Conservation (phyloP, 768 basidiomycete species). For the Pleurotus tuoliensis region DNA sequence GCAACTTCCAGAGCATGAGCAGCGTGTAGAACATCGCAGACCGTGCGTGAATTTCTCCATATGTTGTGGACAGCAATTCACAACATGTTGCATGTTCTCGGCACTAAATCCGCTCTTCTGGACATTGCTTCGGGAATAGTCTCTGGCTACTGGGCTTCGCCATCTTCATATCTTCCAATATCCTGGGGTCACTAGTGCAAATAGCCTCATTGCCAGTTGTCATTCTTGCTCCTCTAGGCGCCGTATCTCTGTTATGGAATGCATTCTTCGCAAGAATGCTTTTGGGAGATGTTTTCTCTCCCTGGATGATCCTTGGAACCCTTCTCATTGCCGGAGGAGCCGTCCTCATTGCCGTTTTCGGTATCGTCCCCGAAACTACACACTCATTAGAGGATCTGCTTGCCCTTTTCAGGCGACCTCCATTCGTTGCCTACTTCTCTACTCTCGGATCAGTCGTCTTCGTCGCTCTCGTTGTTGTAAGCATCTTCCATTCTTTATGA, state of each 20-base stretch:
- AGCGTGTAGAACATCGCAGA: slow-evolving; percentile 69
- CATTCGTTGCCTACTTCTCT: slow-evolving; percentile 82
- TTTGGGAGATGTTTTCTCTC: slow-evolving; percentile 82
- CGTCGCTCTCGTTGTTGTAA: slow-evolving; percentile 58
- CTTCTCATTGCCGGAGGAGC: slow-evolving; percentile 86
- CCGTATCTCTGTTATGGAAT: slow-evolving; percentile 91
- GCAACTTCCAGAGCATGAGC: slow-evolving; percentile 55
- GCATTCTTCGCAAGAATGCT: slow-evolving; percentile 85
- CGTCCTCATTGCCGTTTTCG: slow-evolving; percentile 85
- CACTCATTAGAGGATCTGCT: slow-evolving; percentile 85
- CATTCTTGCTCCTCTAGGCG: slow-evolving; percentile 90
- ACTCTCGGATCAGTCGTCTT: slow-evolving; percentile 59
- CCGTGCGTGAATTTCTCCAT: slow-evolving; percentile 49
- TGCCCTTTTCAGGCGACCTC: slow-evolving; percentile 63
- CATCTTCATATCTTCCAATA: slow-evolving; percentile 85
- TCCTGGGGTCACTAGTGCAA: slow-evolving; percentile 86
- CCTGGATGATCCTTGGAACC: slow-evolving; percentile 83
- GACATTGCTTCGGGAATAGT: slow-evolving; percentile 28
- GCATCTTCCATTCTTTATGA: slow-evolving; percentile 21
- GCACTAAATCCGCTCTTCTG: neutral
- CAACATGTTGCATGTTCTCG: neutral
- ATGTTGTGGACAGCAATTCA: neutral
- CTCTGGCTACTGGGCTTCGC: slow-evolving; percentile 86
- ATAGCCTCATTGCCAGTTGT: slow-evolving; percentile 93
- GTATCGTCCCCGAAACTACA: slow-evolving; percentile 85